Conservation (phyloP, 1,139 yeast species). For the Lodderomyces elongisporus region DNA sequence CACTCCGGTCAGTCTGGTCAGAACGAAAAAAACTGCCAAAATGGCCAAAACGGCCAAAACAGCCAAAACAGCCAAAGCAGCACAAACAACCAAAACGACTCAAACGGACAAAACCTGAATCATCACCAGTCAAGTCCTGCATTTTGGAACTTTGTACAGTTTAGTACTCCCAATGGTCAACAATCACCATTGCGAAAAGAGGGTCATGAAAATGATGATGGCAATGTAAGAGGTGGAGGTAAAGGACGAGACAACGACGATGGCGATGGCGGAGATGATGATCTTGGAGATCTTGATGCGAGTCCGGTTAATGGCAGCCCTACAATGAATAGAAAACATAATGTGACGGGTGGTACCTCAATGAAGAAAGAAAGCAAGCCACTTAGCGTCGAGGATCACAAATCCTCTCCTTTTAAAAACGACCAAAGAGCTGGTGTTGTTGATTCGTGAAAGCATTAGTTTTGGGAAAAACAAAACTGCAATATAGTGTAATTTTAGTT, state of each 20-base stretch:
- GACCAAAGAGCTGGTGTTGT: constrained; percentile 9
- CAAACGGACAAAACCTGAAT: constrained; percentile 5
- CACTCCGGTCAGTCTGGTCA: constrained; percentile 7
- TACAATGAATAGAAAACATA: constrained; percentile 29
- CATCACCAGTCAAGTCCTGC: constrained; percentile 61
- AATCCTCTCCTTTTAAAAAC: constrained; percentile 8
- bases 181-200: constrained; percentile 41
- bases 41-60: constrained; percentile 11
- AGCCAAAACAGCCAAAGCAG: background rate
- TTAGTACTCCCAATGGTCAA: constrained; percentile 57
- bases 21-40: constrained; percentile 11
- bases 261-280: constrained; percentile 22
- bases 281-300: constrained; percentile 1
- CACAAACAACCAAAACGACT: constrained; percentile 11
- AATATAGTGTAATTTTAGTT: background rate
- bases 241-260: too few relatives aligned
- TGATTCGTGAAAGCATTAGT: constrained; percentile 5
- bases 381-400: background rate
- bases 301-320: constrained; percentile 23
- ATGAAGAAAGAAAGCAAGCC: background rate
- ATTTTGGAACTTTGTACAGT: constrained; percentile 73
- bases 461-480: background rate
- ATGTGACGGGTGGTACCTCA: background rate
- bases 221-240: too few relatives aligned
- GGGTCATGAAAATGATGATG: too few relatives aligned